Conservation (phyloP, 2,329 filamentous ascomycete genomes). For the Chrysoporthe deuterocubensis region DNA sequence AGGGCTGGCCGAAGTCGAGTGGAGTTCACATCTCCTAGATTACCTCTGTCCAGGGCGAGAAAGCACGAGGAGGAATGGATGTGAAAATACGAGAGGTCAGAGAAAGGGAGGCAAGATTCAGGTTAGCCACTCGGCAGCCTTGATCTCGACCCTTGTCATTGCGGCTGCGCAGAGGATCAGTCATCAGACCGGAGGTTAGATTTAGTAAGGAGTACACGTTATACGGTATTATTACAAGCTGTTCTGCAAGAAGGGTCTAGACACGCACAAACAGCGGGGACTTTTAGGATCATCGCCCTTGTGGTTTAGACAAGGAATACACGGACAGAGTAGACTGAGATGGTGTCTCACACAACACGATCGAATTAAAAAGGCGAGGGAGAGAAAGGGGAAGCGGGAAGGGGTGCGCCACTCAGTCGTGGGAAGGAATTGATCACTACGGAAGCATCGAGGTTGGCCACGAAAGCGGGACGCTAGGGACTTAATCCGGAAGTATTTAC, state of each 20-base stretch:
- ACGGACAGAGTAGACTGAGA: not conserved
- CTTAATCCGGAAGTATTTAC: no score
- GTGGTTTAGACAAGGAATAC: constrained; percentile 2
- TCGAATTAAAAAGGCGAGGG: not conserved
- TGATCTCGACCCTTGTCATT: not conserved
- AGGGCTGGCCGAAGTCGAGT: not conserved
- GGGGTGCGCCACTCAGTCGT: not conserved
- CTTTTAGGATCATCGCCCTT: not conserved
- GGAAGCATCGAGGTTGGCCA: not conserved
- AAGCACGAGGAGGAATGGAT: not conserved
- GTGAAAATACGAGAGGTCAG: not conserved
- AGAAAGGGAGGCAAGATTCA: not conserved
- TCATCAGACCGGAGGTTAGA: not conserved
- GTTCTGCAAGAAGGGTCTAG: not conserved
- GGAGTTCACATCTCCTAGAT: not conserved
- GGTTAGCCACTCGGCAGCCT: not conserved
- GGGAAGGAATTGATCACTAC: not conserved
- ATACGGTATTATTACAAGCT: not conserved
- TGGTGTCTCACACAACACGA: not conserved
- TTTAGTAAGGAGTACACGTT: not conserved
- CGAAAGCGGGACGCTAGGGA: not conserved
- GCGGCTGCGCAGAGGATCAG: not conserved
- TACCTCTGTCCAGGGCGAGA: not conserved
- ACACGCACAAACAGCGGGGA: not conserved
- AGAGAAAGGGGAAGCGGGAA: not conserved